Conservation (phyloP, 2,329 filamentous ascomycete species). For the Tolypocladium ovalisporum region DNA sequence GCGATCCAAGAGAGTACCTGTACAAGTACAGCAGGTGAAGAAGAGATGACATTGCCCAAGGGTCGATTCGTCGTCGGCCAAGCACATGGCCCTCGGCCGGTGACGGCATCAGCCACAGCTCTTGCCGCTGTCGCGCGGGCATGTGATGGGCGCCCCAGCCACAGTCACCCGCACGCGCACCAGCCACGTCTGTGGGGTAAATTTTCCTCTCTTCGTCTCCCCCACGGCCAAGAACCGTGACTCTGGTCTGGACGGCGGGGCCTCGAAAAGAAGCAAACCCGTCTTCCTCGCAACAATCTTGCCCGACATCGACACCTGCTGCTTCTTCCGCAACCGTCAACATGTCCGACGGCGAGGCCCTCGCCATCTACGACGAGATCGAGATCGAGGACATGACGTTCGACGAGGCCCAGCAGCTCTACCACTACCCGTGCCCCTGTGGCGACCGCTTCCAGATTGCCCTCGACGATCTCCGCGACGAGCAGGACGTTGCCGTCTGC, state of each 20-base stretch:
- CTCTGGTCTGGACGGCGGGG: not conserved
- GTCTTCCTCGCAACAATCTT: not conserved
- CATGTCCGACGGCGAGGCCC: slow-evolving; percentile 53
- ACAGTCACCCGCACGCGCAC: not conserved
- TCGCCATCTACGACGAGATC: slow-evolving; percentile 90
- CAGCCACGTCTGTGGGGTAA: slow-evolving; percentile 6
- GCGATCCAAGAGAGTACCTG: no score
- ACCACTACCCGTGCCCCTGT: slow-evolving; percentile 94
- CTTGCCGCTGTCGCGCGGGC: not conserved
- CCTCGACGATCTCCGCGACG: slow-evolving; percentile 74
- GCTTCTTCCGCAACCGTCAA: not conserved
- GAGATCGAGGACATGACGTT: slow-evolving; percentile 98
- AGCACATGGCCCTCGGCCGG: not conserved
- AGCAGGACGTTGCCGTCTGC: slow-evolving; percentile 91
- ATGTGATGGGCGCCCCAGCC: slow-evolving; percentile 1
- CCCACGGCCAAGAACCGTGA: not conserved
- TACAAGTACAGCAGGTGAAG: no score
- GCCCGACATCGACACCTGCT: not conserved
- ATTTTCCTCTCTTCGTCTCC: slow-evolving; percentile 8
- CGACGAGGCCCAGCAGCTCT: slow-evolving; percentile 71
- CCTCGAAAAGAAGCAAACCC: not conserved
- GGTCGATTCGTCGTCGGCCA: not conserved
- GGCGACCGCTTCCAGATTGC: slow-evolving; percentile 92
- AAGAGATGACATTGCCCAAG: not conserved
- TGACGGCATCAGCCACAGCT: not conserved